These are phyloP conservation scores for Sarcodon aspratus DNA, from an alignment of 768 basidiomycete species.

Conservation along the genomic window DNA sequence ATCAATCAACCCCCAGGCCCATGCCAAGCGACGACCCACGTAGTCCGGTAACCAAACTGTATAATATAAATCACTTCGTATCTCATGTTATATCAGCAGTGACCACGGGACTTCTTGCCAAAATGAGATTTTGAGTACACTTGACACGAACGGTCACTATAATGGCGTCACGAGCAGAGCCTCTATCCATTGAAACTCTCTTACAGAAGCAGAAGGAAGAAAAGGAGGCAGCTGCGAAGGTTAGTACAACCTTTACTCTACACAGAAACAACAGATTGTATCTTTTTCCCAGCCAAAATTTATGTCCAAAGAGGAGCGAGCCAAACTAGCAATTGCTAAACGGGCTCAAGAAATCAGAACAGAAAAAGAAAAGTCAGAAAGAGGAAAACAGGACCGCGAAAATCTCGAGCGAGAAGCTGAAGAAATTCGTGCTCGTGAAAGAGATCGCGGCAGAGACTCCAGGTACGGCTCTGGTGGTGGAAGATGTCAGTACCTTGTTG, in stretches of 20 bases:
- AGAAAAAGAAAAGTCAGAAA: constrained; percentile 57
- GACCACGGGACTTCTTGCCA: no score
- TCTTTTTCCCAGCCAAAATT: constrained; percentile 70
- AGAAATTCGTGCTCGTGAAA: constrained; percentile 38
- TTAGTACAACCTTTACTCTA: constrained; percentile 17
- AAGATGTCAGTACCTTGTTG: constrained; percentile 22
- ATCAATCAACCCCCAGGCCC: no score
- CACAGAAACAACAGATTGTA: no score
- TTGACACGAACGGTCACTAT: constrained; percentile 5
- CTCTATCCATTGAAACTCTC: constrained; percentile 81
- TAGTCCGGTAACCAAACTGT: no score
- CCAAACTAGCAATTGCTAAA: constrained; percentile 78
- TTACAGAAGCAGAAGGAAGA: constrained; percentile 82
- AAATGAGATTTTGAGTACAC: no score
- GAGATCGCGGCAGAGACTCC: constrained; percentile 27
- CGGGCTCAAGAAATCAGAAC: constrained; percentile 75
- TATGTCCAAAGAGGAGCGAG: constrained; percentile 85
- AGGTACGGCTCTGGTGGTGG: constrained; percentile 34
- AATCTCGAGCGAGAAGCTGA: constrained; percentile 69
- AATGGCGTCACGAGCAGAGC: constrained; percentile 47
- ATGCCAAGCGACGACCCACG: no score
- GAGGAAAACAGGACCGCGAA: constrained; percentile 48
- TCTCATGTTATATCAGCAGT: no score
- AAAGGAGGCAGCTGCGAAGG: constrained; percentile 86
- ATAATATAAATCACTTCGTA: no score